Base-by-base conservation (phyloP, 371 early-diverging fungal genomes). In the Mucor plumbeus region DNA sequence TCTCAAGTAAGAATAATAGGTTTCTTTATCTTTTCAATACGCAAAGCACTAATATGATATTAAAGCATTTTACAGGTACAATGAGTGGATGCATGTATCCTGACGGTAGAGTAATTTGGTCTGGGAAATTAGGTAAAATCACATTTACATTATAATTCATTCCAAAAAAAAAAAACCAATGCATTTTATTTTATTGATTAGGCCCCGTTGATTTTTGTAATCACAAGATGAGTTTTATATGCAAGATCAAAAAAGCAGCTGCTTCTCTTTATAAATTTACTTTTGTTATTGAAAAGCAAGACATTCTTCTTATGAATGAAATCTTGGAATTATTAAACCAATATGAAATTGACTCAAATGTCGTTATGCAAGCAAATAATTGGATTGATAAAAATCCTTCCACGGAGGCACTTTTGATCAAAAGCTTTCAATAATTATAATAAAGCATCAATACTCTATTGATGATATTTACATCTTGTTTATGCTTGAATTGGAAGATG, bases 1-100 rank as follows among this genome's bases (percentile, higher is more conserved):
- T 64, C 58, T 7, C 64, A 69, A 57, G 74, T 64, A 64, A 35
- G 39, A 17, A 26, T 31, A 31, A 3, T 21, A 31, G 8, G 3
- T 4, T 7, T n/a, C n/a, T 17, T 17, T 44, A 7, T 11, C 31
- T 21, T 1, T 53, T 13, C 6, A 10, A 13, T 13, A 10, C 10
- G 1, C 50, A 21, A 17, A 5, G 2, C 50, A 65, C n/a, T 44
- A 5, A 8, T 9, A 48, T 21, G 35, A 53, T 55, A 34, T 13
- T 4, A 40, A 10, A 69, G 75, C 57, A 71, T 39, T 69, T 75
- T 64, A 39, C 59, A 54, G 75, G 75, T 10, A 36, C 40, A 48
- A 40, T 75, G 11, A 53, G 15, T 54, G 69, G 69, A 8, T 60
- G 64, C 53, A 63, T 69, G 64, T 64, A 55, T 38, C 64, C 69